Base-by-base conservation (phyloP, 2,329 filamentous ascomycete species). In the Cercospora zeina region DNA sequence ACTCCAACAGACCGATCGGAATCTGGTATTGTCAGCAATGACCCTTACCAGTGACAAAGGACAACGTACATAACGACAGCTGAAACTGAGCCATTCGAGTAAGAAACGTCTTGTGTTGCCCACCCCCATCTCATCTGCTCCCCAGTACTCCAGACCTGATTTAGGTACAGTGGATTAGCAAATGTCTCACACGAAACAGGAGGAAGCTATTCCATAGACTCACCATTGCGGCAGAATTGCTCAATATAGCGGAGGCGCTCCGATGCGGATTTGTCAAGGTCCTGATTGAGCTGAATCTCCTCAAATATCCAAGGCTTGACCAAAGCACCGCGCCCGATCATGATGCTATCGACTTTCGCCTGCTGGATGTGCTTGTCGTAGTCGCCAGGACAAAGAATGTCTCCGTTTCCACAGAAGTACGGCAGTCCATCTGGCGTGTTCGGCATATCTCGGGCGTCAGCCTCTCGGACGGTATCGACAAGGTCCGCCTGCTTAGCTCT, bases 231-330 rank as follows among this genome's bases (percentile, higher is more conserved):
- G 59, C 86, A 89, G 74, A 96, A 99, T 72, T 92, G 91, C 77
- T 96, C 91, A 36, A 99, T 81, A 72, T 96, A 92, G 36, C 81
- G 79, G 31, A 99, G 84, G 62, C 95, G 89, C 80, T 99, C 93
- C 4, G 87, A 84, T 2, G 93, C 89, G 2, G 90, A 91, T 77
- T 99, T 99, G 81, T 99, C 95, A 39, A 99, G 85, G 74, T 97
- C 97, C 77, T 97, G 95, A 4, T 90, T 89, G 65, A 87, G 85
- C 68, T 90, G 86, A 59, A 99, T 97, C 77, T 99, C 95, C 77
- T 99, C 95, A 73, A 97, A 99, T 65, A 99, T 82, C 95, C 95
- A 99, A 0, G 95, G 95, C 79, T 99, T 99, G 78, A 97, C 91
- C 62, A 99, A 84, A 9, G 95, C 95, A 61, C 95, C 95, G 64